phyloP scores from a whole-genome alignment of 305 asterid species.

The Solanum aculeatissimum region DNA sequence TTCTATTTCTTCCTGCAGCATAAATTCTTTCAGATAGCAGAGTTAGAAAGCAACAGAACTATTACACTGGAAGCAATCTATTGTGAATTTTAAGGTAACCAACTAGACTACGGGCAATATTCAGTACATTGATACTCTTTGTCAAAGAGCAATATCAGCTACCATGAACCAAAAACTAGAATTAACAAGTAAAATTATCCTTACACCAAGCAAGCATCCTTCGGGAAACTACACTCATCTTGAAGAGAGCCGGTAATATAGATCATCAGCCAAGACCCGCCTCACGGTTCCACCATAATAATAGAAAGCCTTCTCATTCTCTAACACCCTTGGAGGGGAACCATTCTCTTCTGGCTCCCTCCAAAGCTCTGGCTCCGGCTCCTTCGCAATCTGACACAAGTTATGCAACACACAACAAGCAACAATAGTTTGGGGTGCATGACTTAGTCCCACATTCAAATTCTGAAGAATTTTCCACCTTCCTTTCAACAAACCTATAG shows the following conservation, averaged over 20 bases:
- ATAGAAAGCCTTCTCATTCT: constrained; percentile 65
- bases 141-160: background rate
- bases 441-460: constrained; percentile 82
- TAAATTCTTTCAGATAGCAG: background rate
- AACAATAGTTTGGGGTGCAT: constrained; percentile 87
- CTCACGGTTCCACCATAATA: constrained; percentile 76
- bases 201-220: constrained; percentile 6
- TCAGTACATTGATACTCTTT: background rate
- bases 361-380: constrained; percentile 97
- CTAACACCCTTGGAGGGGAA: constrained; percentile 61
- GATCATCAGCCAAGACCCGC: constrained; percentile 84
- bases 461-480: constrained; percentile 96
- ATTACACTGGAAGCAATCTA: background rate
- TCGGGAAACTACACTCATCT: constrained; percentile 30
- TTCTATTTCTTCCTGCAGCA: background rate
- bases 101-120: background rate
- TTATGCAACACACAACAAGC: constrained; percentile 98
- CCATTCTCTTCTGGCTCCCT: constrained; percentile 95
- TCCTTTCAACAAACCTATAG: constrained; percentile 86
- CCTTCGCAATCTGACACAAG: constrained; percentile 90
- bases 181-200: background rate
- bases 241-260: constrained; percentile 78
- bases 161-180: background rate
- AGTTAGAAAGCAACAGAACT: background rate
- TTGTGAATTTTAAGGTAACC: background rate